These are phyloP conservation scores for Lactarius trivialis DNA, from an alignment of 768 basidiomycete genomes.

Conservation along the genomic window DNA sequence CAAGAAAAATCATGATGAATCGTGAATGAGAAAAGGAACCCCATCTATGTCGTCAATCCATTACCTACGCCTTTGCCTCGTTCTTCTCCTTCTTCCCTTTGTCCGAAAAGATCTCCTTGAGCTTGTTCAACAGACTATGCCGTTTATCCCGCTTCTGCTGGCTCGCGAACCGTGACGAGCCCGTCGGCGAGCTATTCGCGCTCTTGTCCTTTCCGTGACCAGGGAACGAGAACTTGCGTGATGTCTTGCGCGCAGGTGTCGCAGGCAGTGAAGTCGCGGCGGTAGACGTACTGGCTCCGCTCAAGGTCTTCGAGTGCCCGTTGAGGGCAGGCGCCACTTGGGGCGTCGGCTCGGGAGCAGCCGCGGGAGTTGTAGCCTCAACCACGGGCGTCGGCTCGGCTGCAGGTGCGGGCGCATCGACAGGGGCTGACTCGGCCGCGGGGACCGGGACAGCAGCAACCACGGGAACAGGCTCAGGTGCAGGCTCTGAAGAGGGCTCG, in stretches of 20 bases:
- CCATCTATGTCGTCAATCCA: not conserved
- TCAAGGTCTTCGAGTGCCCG: slow-evolving; percentile 11
- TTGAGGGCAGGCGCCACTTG: not conserved
- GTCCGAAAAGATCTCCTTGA: slow-evolving; percentile 23
- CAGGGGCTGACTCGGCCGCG: not conserved
- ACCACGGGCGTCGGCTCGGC: not conserved
- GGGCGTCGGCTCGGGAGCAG: slow-evolving; percentile 5
- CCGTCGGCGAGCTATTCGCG: slow-evolving; percentile 13
- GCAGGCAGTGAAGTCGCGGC: not conserved
- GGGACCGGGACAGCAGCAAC: not conserved
- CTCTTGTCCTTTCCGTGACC: slow-evolving; percentile 6
- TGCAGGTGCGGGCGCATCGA: not conserved
- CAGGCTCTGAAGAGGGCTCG: not conserved
- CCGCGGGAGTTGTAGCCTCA: not conserved
- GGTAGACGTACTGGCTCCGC: slow-evolving; percentile 7
- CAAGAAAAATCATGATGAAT: not conserved
- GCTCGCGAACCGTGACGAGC: slow-evolving; percentile 18
- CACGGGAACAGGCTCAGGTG: not conserved
- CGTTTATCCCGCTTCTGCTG: slow-evolving; percentile 22
- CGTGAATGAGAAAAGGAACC: not conserved
- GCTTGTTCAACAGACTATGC: slow-evolving; percentile 17
- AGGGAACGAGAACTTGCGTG: slow-evolving; percentile 19
- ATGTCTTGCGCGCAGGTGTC: slow-evolving; percentile 5
- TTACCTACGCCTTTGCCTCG: slow-evolving; percentile 15
- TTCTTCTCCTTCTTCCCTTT: slow-evolving; percentile 19